Conservation (phyloP, 768 basidiomycete genomes). For the Phaffia tasmanica region DNA sequence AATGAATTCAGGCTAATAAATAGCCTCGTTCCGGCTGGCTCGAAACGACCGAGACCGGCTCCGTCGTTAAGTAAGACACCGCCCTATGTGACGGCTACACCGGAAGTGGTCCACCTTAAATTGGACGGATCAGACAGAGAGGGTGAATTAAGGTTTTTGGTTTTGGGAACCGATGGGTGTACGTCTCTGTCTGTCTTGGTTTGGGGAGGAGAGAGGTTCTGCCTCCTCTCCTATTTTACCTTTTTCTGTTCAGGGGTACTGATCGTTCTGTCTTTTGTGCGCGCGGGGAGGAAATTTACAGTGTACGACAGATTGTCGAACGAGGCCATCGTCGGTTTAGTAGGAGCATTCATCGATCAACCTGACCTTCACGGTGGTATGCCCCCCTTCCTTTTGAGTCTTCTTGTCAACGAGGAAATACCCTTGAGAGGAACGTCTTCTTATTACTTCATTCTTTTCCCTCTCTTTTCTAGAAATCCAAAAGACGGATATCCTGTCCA, state of each 20-base stretch:
- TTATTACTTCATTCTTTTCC: too few relatives aligned
- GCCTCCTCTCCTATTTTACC: not conserved
- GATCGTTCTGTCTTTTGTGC: too few relatives aligned
- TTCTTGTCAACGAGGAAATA: too few relatives aligned
- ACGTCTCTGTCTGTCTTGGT: conserved; percentile 3
- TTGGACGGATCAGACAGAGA: conserved; percentile 39
- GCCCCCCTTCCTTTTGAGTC: conserved; percentile 30
- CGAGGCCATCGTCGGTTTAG: conserved; percentile 74
- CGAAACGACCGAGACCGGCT: conserved; percentile 53
- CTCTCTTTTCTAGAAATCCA: too few relatives aligned
- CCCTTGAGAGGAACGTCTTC: too few relatives aligned
- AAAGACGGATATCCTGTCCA: conserved; percentile 12
- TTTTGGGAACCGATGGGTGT: conserved; percentile 72
- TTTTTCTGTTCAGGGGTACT: not conserved
- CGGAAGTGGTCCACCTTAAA: conserved; percentile 68
- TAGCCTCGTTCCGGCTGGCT: conserved; percentile 48
- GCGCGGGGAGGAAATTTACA: not conserved
- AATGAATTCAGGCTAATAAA: conserved; percentile 45
- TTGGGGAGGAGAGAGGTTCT: too few relatives aligned
- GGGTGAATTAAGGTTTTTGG: conserved; percentile 55
- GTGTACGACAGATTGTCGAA: conserved; percentile 59
- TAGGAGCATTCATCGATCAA: conserved; percentile 67
- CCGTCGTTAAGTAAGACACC: conserved; percentile 66
- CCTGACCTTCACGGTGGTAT: conserved; percentile 48
- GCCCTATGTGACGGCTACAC: conserved; percentile 78